Evolutionary conservation across 257 asterid species (phyloP), one percentile per base, ranked within the genome.

Genomic region (Craterostigma plantagineum): DNA sequence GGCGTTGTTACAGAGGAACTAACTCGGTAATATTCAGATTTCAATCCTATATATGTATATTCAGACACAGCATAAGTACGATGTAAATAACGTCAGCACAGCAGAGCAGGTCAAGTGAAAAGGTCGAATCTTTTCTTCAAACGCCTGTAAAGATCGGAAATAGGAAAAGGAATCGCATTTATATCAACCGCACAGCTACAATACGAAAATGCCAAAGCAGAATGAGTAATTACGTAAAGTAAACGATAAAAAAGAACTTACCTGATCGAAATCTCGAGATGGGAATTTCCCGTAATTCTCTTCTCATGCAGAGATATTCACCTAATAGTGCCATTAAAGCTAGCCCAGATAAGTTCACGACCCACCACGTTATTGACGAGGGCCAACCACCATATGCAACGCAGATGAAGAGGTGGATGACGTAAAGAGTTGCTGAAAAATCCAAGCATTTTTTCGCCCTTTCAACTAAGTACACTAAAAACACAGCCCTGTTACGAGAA

Each of bases 301-400:
- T 79, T 56, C 7, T 79, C 76, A 69, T 73, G 71, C 93, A 84
- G 69, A 79, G 53, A 65, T 66, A 70, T 74, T 82, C 92, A 58
- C 95, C 86, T 56, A 82, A 60, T 60, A 82, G 57, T 34, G 77
- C 81, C 93, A 79, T 87, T 59, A 68, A 76, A 0, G 81, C 86
- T 46, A 87, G 67, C 50, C 92, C 69, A 7, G 81, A 68, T 55
- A 72, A 63, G 66, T 79, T 74, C 66, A 76, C 83, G 56, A 76
- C 71, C 98, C 98, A 87, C 98, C 98, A 87, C 4, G 81, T 76
- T 54, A 79, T 43, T 13, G 98, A 82, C 46, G 85, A 61, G 42
- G 98, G 98, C 91, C 95, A 87, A 18, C 93, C 95, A 58, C 95
- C 98, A 48, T 82, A 87, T n/a, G 57, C n/a, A 50, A 66, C 51